Conservation (phyloP, 2,329 filamentous ascomycete genomes). For the Diplodia mutila region DNA sequence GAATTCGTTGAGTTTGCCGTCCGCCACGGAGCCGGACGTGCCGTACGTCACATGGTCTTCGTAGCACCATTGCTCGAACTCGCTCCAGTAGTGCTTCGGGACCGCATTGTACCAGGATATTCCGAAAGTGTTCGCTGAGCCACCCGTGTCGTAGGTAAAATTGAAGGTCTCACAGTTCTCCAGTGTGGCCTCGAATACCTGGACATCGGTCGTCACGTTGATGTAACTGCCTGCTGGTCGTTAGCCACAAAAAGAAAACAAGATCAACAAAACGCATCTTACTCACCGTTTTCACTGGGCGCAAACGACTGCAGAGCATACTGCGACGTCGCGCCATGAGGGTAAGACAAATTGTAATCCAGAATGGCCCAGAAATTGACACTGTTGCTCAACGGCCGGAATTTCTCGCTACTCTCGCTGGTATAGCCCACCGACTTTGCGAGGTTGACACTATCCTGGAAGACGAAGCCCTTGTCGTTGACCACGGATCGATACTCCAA, state of each 20-base stretch:
- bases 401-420: background rate
- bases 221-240: background rate
- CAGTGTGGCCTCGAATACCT: background rate
- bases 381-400: background rate
- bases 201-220: background rate
- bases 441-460: background rate
- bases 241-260: background rate
- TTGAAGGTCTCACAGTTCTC: background rate
- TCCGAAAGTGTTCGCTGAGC: too few species aligned
- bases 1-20: background rate
- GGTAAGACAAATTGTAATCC: background rate
- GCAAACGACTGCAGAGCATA: slow-evolving; percentile 1
- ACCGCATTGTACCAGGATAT: background rate
- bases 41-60: background rate
- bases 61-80: background rate
- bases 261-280: background rate
- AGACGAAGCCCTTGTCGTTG: background rate
- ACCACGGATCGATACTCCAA: background rate
- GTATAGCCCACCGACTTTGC: background rate
- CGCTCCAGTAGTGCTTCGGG: background rate
- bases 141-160: background rate
- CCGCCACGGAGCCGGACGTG: too few species aligned
- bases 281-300: background rate
- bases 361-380: background rate
- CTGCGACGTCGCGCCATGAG: background rate